Evolutionary conservation across 169 alveolate species (phyloP).

Genomic region (Toxoplasma gondii): DNA sequence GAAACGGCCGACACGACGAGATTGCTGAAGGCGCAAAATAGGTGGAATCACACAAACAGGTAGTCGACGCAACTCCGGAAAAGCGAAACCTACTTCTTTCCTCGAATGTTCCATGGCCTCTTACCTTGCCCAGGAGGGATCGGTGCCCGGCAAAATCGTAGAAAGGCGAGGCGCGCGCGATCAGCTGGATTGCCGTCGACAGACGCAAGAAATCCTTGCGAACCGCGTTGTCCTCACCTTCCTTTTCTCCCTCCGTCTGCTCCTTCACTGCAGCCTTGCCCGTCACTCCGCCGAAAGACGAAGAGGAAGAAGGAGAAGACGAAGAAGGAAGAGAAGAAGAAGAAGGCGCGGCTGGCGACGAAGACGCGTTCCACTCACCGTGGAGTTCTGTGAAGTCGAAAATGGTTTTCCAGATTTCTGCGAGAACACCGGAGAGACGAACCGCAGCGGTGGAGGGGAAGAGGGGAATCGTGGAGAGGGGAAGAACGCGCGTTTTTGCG

Average conservation of each 20-base stretch:
- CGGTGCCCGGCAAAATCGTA: not conserved
- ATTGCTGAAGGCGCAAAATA: too few species aligned
- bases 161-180: not conserved
- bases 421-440: not conserved
- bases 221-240: not conserved
- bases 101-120: too few species aligned
- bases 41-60: too few species aligned
- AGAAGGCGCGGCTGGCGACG: too few species aligned
- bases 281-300: not conserved
- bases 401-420: not conserved
- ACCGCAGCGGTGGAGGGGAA: not conserved
- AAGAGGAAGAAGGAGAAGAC: not conserved
- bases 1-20: too few species aligned
- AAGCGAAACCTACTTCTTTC: too few species aligned
- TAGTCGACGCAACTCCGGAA: too few species aligned
- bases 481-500: not conserved
- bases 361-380: not conserved
- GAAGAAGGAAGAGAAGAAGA: not conserved
- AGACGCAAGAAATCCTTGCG: not conserved
- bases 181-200: not conserved
- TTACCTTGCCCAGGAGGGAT: not conserved
- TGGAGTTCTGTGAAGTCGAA: not conserved
- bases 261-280: not conserved
- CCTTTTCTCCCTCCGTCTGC: not conserved
- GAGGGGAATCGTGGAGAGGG: not conserved